A percentile compares a stretch with the other conserved stretches of the same genome.
These are phyloP conservation scores for Psilocybe tampanensis DNA, from an alignment of 768 basidiomycete genomes.

Conservation along the genomic window DNA sequence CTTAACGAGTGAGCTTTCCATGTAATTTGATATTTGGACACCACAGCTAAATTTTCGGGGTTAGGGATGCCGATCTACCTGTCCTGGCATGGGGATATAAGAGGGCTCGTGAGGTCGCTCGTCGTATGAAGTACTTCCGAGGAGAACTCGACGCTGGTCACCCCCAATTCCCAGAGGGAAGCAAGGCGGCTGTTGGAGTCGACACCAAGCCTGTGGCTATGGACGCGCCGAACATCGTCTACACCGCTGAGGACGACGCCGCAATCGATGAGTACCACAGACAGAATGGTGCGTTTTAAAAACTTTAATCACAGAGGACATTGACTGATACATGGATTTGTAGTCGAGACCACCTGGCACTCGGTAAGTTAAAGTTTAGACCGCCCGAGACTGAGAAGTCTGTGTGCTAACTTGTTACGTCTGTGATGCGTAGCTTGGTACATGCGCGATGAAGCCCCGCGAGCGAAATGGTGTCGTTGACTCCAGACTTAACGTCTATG, in stretches of 20 bases:
- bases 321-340: background rate
- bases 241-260: conserved; percentile 39
- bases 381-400: background rate
- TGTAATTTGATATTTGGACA: too few relatives aligned
- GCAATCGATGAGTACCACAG: conserved; percentile 37
- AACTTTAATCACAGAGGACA: background rate
- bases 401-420: background rate
- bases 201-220: conserved; percentile 30
- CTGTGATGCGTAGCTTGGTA: conserved; percentile 21
- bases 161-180: conserved; percentile 31
- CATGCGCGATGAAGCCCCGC: conserved; percentile 29
- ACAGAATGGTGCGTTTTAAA: conserved; percentile 27
- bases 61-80: conserved; percentile 42
- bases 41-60: background rate
- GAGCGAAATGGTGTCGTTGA: conserved; percentile 27
- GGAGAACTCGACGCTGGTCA: conserved; percentile 27
- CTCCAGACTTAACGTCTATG: conserved; percentile 31
- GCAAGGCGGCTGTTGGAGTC: conserved; percentile 30
- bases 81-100: conserved; percentile 55
- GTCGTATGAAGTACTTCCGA: conserved; percentile 48
- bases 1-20: background rate
- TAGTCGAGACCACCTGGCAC: conserved; percentile 45
- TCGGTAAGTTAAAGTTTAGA: conserved; percentile 31
- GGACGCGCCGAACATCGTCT: conserved; percentile 34
- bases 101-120: conserved; percentile 47